phyloP scores from a whole-genome alignment of 768 basidiomycete species.

The Boletus reticuloceps region DNA sequence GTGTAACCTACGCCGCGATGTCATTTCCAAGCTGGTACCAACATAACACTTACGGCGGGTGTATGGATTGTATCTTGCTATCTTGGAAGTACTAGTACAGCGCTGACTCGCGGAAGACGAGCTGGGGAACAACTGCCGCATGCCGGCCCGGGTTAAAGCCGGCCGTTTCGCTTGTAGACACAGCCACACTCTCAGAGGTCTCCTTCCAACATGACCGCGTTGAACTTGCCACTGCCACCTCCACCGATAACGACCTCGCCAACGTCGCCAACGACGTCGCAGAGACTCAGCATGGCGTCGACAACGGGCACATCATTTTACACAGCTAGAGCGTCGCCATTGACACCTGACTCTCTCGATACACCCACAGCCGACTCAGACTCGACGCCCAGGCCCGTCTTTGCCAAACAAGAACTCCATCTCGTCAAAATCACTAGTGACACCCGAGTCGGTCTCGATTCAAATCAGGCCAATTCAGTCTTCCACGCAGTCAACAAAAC shows the following conservation, averaged over 20 bases:
- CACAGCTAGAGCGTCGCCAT: constrained; percentile 24
- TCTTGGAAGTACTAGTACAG: too few relatives aligned
- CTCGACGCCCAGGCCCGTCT: constrained; percentile 33
- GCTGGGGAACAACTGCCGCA: too few relatives aligned
- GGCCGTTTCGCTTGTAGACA: neutral
- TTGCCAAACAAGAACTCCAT: constrained; percentile 20
- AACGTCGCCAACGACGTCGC: constrained; percentile 5
- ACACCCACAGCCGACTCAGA: constrained; percentile 3
- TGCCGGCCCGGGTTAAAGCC: too few relatives aligned
- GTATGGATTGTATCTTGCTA: too few relatives aligned
- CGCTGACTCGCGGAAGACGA: too few relatives aligned
- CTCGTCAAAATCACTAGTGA: constrained; percentile 42
- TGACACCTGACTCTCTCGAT: neutral
- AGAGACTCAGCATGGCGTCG: constrained; percentile 26
- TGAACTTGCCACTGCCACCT: neutral
- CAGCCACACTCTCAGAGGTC: neutral
- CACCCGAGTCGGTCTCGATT: constrained; percentile 37
- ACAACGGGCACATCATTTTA: constrained; percentile 25
- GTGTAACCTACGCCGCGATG: too few relatives aligned
- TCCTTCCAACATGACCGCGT: neutral
- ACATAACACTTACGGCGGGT: too few relatives aligned
- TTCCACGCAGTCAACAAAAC: constrained; percentile 33
- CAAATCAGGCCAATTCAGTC: constrained; percentile 29
- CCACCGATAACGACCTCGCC: neutral
- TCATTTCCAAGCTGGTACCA: too few relatives aligned